Evolutionary conservation across 768 basidiomycete genomes (phyloP).

Genomic region (Hydnomerulius pinastri): DNA sequence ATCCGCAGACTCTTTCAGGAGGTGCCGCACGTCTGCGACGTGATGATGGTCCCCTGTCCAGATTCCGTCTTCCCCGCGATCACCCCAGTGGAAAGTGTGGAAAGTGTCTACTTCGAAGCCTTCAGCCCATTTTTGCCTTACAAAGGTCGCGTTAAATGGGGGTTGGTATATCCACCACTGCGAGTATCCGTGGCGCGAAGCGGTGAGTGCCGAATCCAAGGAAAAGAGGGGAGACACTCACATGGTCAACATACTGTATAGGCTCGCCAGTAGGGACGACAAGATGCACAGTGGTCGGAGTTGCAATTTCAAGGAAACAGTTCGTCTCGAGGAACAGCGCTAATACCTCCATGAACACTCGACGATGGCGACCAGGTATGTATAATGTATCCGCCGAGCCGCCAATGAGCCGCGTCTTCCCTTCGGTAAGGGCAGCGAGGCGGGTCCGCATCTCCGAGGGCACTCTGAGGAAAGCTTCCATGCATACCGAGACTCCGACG

Average conservation of each 20-base stretch:
- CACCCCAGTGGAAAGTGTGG: conserved; percentile 54
- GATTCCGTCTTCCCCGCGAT: conserved; percentile 32
- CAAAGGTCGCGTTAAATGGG: conserved; percentile 48
- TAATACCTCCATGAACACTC: conserved; percentile 42
- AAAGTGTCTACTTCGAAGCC: conserved; percentile 54
- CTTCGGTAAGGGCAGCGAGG: conserved; percentile 37
- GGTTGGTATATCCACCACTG: conserved; percentile 52
- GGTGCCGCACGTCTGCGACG: conserved; percentile 37
- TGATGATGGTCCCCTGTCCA: conserved; percentile 38
- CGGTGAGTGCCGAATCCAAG: neutral
- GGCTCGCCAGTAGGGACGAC: conserved; percentile 39
- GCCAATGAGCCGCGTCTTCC: conserved; percentile 42
- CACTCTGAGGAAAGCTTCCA: conserved; percentile 40
- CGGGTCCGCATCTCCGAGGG: conserved; percentile 38
- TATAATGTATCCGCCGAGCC: conserved; percentile 53
- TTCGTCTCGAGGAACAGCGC: conserved; percentile 47
- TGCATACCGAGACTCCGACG: conserved; percentile 46
- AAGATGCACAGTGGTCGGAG: conserved; percentile 47
- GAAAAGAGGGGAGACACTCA: conserved; percentile 17
- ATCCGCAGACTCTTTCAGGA: conserved; percentile 40
- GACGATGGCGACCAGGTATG: conserved; percentile 44
- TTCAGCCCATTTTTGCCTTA: conserved; percentile 45
- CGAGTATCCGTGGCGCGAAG: neutral
- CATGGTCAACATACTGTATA: conserved; percentile 51
- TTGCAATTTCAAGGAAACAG: conserved; percentile 52